Evolutionary conservation across 805 yeast species (phyloP).

Genomic region (Yarrowia keelungensis): DNA sequence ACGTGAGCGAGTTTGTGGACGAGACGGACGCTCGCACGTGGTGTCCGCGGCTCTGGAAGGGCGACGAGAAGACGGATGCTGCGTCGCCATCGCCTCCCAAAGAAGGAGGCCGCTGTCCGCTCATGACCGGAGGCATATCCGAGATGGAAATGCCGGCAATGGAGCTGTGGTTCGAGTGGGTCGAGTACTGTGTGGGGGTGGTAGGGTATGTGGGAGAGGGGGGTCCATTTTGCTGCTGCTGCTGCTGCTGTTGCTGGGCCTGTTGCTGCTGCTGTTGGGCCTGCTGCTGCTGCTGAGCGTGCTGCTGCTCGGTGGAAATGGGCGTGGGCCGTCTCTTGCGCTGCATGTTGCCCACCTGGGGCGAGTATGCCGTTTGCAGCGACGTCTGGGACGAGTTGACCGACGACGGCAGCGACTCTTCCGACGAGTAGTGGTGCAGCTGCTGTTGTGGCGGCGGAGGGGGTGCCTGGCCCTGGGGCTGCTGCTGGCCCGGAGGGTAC

Average conservation of each 20-base stretch:
- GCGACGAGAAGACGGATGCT: constrained; percentile 22
- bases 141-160: constrained; percentile 29
- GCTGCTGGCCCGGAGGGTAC: constrained; percentile 26
- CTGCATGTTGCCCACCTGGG: constrained; percentile 37
- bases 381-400: constrained; percentile 33
- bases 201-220: constrained; percentile 20
- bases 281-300: constrained; percentile 36
- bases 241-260: constrained; percentile 36
- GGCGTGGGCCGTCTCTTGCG: constrained; percentile 39
- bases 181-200: constrained; percentile 39
- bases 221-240: constrained; percentile 30
- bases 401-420: constrained; percentile 36
- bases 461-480: constrained; percentile 27
- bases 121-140: constrained; percentile 31
- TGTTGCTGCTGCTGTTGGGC: constrained; percentile 35
- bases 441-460: constrained; percentile 31
- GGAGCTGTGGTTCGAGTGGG: constrained; percentile 33
- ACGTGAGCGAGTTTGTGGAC: constrained; percentile 32
- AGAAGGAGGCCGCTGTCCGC: constrained; percentile 28
- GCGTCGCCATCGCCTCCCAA: constrained; percentile 31
- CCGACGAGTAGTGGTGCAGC: constrained; percentile 36
- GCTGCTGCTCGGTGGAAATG: constrained; percentile 39
- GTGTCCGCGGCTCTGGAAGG: constrained; percentile 25
- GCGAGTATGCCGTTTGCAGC: constrained; percentile 37
- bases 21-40: constrained; percentile 33